Conservation (phyloP, 2,329 filamentous ascomycete species). For the Diaporthe longicolla region DNA sequence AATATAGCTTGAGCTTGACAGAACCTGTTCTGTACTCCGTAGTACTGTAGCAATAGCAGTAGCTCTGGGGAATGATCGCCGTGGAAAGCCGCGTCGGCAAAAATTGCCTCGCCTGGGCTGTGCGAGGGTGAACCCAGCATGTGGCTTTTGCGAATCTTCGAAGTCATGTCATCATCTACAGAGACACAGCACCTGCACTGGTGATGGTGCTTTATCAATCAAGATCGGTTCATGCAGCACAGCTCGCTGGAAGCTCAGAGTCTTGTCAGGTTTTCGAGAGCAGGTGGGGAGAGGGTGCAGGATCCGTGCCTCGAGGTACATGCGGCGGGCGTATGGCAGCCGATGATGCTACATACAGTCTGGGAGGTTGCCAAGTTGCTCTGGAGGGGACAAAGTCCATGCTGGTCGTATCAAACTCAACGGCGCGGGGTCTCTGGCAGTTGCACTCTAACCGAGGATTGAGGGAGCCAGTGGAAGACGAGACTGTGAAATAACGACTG, state of each 20-base stretch:
- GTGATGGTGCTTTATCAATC: not conserved
- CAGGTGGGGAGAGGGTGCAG: conserved; percentile 7
- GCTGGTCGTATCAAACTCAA: not conserved
- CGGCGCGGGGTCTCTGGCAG: not conserved
- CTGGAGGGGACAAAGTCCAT: not conserved
- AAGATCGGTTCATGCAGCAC: not conserved
- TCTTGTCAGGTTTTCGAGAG: not conserved
- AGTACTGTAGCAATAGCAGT: not conserved
- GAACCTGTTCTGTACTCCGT: not conserved
- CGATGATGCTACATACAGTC: not conserved
- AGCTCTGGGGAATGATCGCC: conserved; percentile 25
- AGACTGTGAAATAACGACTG: conserved; percentile 10
- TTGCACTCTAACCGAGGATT: not conserved
- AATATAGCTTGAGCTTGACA: conserved; percentile 27
- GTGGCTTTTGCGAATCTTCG: not conserved
- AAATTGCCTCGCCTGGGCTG: not conserved
- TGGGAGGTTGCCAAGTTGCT: not conserved
- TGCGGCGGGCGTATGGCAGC: not conserved
- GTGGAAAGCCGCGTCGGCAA: conserved; percentile 19
- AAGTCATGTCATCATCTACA: not conserved
- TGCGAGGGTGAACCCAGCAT: conserved; percentile 22
- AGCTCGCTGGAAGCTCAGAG: not conserved
- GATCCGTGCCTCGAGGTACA: not conserved
- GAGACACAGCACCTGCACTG: not conserved
- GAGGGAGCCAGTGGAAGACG: not conserved